Percentiles rank a stretch among this genome's conserved stretches.
Evolutionary conservation across 306 rosid species (phyloP).

Genomic region (Rubus idaeus): DNA sequence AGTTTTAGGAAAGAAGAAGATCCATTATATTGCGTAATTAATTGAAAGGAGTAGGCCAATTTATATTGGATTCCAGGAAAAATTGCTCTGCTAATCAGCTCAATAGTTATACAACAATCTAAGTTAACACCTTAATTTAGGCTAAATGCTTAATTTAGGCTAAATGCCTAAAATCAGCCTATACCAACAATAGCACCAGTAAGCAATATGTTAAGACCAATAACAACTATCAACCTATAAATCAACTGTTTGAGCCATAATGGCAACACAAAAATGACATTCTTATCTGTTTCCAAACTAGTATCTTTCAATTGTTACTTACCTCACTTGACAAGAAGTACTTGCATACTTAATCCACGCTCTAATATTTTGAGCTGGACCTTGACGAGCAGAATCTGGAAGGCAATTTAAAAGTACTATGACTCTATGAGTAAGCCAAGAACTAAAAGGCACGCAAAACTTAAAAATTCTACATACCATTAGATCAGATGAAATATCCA

Average conservation of each 20-base stretch:
- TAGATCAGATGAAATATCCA: neutral
- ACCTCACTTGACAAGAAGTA: conserved; percentile 67
- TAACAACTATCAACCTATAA: conserved; percentile 14
- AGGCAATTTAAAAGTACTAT: conserved; percentile 17
- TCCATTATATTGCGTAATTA: neutral
- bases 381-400: conserved; percentile 60
- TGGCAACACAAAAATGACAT: neutral
- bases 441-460: neutral
- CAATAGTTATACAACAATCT: neutral
- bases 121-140: neutral
- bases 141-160: too few species aligned
- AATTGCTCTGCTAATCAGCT: neutral
- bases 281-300: neutral
- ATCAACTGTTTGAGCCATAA: conserved; percentile 5
- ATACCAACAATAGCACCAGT: neutral
- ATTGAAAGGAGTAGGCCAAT: neutral
- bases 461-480: neutral
- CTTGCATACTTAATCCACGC: conserved; percentile 68
- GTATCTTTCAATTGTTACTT: conserved; percentile 12
- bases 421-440: conserved; percentile 32
- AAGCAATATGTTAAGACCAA: conserved; percentile 1
- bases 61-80: neutral
- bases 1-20: neutral
- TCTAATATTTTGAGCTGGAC: conserved; percentile 78
- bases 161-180: neutral